Base-by-base conservation (phyloP, 2,329 filamentous ascomycete species). In the Penicillium psychrosexuale region DNA sequence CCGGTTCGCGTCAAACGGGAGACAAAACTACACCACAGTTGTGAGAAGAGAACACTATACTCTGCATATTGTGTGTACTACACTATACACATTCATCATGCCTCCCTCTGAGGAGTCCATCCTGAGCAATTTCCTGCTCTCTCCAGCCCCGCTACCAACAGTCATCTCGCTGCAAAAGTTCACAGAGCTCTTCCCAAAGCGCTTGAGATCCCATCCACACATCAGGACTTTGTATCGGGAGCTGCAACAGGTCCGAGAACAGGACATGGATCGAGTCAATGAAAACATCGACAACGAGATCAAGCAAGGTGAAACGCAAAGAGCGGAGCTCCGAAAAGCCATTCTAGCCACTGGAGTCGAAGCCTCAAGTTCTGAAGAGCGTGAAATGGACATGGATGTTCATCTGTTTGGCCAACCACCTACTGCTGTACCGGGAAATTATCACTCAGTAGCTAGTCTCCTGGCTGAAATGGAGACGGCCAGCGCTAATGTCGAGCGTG, bases 141-240 rank as follows among this genome's bases (percentile, higher is more conserved):
- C 87, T 30, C 89, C 91, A 12, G 86, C 90, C 8, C 82, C 88
- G 28, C 79, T 96, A 36, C 86, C 88, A 39, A 82, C 87, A 60
- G 83, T 91, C 67, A 78, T 91, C 62, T 86, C 90, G 8, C 80
- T 91, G 44, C 80, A 85, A 54, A 83, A 90, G 61, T 96, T 96
- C 77, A 85, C 84, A 40, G 80, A 86, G 28, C 80, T 93, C 39
- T 94, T 96, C 67, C 90, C 91, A 11, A 83, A 81, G 47, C 73
- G 82, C 37, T 78, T 86, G 47, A 87, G 86, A 56, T 77, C 80
- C 24, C 87, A 86, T 44, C 83, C 88, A 0, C 84, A 87, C 53
- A 80, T 93, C 45, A 83, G 84, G 53, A 77, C 80, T 0, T 79
- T 96, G 5, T 96, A 95, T 69, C 84, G 88, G 45, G 89, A 94